Conservation (phyloP, 75 land plant species). For the Selaginella moellendorffii region DNA sequence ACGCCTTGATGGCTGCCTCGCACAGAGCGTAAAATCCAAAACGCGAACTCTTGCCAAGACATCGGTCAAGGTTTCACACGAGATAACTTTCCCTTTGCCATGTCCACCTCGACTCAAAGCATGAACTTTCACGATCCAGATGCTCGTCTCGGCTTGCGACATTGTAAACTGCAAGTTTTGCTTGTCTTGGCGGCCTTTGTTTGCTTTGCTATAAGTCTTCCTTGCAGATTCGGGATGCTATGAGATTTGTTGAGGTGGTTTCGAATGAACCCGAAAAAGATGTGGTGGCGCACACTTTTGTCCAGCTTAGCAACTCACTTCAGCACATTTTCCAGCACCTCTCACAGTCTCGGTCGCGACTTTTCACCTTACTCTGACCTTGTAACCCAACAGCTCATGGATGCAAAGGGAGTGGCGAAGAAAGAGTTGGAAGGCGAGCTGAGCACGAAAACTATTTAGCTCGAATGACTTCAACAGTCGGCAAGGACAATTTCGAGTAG, state of each 20-base stretch:
- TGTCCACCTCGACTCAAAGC: conserved; percentile 90
- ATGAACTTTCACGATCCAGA: conserved; percentile 92
- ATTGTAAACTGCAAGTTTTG: conserved; percentile 78
- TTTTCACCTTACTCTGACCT: conserved; percentile 1
- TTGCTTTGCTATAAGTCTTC: background rate
- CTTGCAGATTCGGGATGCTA: conserved; percentile 1
- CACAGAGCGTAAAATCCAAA: conserved; percentile 55
- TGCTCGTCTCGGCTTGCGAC: conserved; percentile 55
- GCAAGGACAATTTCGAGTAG: conserved; percentile 1
- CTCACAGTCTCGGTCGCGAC: conserved; percentile 2
- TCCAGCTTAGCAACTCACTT: conserved; percentile 1
- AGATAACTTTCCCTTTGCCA: conserved; percentile 79
- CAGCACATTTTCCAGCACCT: conserved; percentile 1
- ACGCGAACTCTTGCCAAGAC: conserved; percentile 54
- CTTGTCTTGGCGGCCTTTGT: conserved; percentile 57
- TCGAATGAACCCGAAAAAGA: background rate
- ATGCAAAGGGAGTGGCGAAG: conserved; percentile 1
- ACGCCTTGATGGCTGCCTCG: conserved; percentile 83
- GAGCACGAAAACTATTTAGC: conserved; percentile 1
- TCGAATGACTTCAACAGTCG: conserved; percentile 1
- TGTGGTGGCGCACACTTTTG: background rate
- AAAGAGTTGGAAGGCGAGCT: conserved; percentile 1
- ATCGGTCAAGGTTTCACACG: conserved; percentile 60
- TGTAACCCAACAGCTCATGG: conserved; percentile 1
- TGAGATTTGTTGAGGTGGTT: conserved; percentile 1